Percentiles rank a stretch among this genome's conserved stretches.
These are phyloP conservation scores for Kernera saxatilis DNA, from an alignment of 345 rosid genomes.

Conservation along the genomic window DNA sequence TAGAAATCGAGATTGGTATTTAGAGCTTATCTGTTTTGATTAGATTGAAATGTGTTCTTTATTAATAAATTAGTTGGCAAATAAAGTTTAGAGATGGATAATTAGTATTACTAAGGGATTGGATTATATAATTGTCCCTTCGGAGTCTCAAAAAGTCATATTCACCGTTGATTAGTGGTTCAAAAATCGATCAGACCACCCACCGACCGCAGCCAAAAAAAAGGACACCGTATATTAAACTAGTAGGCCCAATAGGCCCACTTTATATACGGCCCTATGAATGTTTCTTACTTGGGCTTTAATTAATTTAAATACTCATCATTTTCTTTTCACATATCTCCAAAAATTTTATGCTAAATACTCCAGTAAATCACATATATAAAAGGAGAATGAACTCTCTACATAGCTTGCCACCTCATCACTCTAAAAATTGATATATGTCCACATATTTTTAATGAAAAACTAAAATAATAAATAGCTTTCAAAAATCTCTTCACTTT, in stretches of 20 bases:
- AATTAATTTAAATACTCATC: background rate
- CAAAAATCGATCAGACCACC: too few species aligned
- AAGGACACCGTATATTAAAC: background rate
- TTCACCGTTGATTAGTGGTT: background rate
- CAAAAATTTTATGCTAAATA: background rate
- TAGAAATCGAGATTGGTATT: background rate
- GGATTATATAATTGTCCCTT: conserved; percentile 13
- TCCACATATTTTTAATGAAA: too few species aligned
- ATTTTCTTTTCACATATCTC: background rate
- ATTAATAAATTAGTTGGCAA: conserved; percentile 14
- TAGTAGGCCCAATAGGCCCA: background rate
- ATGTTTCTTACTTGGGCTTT: background rate
- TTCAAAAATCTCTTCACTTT: too few species aligned
- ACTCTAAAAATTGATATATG: too few species aligned
- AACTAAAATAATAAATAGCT: too few species aligned
- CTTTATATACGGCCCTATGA: background rate
- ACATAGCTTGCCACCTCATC: too few species aligned
- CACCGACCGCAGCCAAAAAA: background rate
- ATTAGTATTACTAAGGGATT: background rate
- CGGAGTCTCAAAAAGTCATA: conserved; percentile 8
- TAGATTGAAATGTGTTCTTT: background rate
- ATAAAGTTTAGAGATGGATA: background rate
- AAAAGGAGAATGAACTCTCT: too few species aligned
- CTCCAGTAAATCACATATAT: too few species aligned
- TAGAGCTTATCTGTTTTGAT: conserved; percentile 2